Percentiles rank a stretch among this genome's conserved stretches.
phyloP scores from a whole-genome alignment of 2,329 filamentous ascomycete genomes.

The Neofusicoccum sp. region DNA sequence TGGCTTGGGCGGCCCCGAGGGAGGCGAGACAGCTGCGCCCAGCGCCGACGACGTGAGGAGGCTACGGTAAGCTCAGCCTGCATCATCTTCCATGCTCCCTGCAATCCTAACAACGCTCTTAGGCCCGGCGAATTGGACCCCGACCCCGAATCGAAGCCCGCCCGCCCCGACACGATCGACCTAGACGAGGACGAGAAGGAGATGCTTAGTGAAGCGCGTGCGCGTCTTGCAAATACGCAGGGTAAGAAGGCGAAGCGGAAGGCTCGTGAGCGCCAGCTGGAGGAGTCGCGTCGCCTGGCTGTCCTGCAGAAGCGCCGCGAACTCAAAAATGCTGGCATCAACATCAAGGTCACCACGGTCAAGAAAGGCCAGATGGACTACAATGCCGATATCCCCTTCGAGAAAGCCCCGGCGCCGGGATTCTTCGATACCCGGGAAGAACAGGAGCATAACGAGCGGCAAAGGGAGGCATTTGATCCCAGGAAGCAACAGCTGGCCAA shows the following conservation, averaged over 20 bases:
- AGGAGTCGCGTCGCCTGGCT: constrained; percentile 87
- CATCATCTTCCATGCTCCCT: constrained; percentile 27
- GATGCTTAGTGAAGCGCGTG: constrained; percentile 96
- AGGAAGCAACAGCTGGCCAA: constrained; percentile 85
- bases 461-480: constrained; percentile 84
- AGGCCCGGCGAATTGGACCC: constrained; percentile 90
- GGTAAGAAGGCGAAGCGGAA: constrained; percentile 99
- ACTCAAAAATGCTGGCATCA: constrained; percentile 96
- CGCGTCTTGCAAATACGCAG: constrained; percentile 93
- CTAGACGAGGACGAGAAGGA: constrained; percentile 99
- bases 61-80: constrained; percentile 52
- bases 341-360: constrained; percentile 87
- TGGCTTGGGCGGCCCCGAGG: constrained; percentile 79
- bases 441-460: constrained; percentile 72
- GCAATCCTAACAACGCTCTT: neutral
- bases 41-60: constrained; percentile 89
- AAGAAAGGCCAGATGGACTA: constrained; percentile 99
- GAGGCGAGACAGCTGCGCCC: constrained; percentile 82
- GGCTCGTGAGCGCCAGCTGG: constrained; percentile 89
- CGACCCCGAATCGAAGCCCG: constrained; percentile 95
- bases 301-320: constrained; percentile 92
- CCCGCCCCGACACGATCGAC: constrained; percentile 93
- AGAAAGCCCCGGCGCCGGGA: constrained; percentile 81
- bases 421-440: constrained; percentile 95
- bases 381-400: constrained; percentile 97